Percentiles rank a stretch among this genome's conserved stretches.
phyloP scores from a whole-genome alignment of 345 rosid species.

The Garcia nutans region DNA sequence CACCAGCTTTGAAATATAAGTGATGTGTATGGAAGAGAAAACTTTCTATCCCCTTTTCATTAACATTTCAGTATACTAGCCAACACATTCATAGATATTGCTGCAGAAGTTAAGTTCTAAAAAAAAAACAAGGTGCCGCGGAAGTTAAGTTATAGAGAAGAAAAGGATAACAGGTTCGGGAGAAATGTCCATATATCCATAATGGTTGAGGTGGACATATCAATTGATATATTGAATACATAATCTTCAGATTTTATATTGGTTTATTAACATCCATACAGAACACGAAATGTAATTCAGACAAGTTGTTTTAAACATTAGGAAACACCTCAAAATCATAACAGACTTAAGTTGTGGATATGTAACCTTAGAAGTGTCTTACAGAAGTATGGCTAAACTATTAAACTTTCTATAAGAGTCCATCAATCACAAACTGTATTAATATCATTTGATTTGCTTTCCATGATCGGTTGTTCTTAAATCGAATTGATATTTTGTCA shows the following conservation, averaged over 20 bases:
- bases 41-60: neutral
- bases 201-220: neutral
- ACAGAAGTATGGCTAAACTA: neutral
- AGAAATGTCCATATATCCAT: neutral
- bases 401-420: neutral
- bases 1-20: conserved; percentile 19
- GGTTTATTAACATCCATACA: neutral
- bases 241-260: neutral
- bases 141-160: neutral
- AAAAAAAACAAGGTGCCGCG: neutral
- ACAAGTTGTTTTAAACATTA: conserved; percentile 2
- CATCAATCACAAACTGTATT: conserved; percentile 1
- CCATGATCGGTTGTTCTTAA: neutral
- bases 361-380: conserved; percentile 1
- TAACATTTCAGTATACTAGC: neutral
- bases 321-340: neutral
- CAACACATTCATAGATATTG: neutral
- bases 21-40: conserved; percentile 5
- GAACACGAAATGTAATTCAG: neutral
- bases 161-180: neutral
- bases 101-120: neutral
- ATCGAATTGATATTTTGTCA: neutral
- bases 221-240: neutral
- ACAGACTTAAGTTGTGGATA: neutral
- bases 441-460: neutral